Percentiles rank a stretch among this genome's conserved stretches.
Evolutionary conservation across 768 basidiomycete species (phyloP).

Genomic region (Lactarius deliciosus): DNA sequence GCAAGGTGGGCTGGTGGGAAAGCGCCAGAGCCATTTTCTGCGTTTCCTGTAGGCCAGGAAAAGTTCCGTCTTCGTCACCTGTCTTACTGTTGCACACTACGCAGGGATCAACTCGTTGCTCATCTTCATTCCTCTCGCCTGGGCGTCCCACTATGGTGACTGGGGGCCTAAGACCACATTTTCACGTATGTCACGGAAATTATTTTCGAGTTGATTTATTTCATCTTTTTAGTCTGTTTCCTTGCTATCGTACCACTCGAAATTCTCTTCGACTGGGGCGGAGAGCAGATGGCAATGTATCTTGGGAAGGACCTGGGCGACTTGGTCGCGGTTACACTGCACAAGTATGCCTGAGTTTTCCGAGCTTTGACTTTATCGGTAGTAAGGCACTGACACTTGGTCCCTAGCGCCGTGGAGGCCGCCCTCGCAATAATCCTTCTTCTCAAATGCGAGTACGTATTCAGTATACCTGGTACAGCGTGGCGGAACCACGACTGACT

Average conservation of each 20-base stretch:
- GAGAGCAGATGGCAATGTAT: constrained; percentile 56
- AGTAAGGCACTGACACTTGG: constrained; percentile 1
- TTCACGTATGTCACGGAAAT: constrained; percentile 27
- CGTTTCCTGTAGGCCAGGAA: constrained; percentile 24
- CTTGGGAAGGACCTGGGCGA: constrained; percentile 61
- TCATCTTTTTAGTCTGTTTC: constrained; percentile 51
- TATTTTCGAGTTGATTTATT: neutral
- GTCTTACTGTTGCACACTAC: neutral
- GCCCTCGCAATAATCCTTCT: constrained; percentile 68
- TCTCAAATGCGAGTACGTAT: constrained; percentile 63
- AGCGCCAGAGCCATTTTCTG: constrained; percentile 18
- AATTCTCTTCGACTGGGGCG: constrained; percentile 63
- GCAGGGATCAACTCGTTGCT: constrained; percentile 32
- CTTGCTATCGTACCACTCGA: constrained; percentile 66
- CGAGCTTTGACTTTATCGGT: too few relatives aligned
- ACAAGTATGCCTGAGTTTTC: constrained; percentile 50
- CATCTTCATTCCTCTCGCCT: constrained; percentile 34
- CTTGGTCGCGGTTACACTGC: constrained; percentile 59
- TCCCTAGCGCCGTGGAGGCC: constrained; percentile 61
- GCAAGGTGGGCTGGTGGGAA: constrained; percentile 14
- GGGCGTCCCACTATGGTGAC: constrained; percentile 33
- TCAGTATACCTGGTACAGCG: neutral
- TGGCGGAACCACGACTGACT: neutral
- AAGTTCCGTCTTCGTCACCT: neutral
- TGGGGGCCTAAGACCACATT: constrained; percentile 29